Evolutionary conservation across 305 asterid genomes (phyloP).

Genomic region (Solanum chacoense): DNA sequence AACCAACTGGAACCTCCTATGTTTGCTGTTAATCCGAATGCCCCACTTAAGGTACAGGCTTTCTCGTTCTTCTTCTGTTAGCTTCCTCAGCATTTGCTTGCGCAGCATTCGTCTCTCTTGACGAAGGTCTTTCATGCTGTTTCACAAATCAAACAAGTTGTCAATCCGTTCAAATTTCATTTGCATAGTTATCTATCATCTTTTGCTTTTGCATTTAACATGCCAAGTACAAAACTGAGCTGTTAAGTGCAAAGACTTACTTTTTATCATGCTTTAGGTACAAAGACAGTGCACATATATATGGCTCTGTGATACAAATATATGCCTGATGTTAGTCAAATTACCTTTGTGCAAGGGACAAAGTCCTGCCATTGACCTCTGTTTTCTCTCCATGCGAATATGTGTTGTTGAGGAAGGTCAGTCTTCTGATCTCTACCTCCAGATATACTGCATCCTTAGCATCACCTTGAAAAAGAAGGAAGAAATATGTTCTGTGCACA

Average conservation of each 20-base stretch:
- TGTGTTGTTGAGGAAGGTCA: conserved; percentile 55
- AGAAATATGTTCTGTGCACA: conserved; percentile 78
- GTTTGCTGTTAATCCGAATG: conserved; percentile 50
- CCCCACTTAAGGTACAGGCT: conserved; percentile 75
- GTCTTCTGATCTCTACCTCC: conserved; percentile 81
- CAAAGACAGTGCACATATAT: not conserved
- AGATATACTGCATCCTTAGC: conserved; percentile 75
- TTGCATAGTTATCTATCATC: not conserved
- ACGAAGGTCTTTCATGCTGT: conserved; percentile 58
- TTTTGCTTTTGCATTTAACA: not conserved
- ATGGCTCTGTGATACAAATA: not conserved
- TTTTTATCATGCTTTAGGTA: not conserved
- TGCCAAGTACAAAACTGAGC: not conserved
- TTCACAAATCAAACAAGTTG: conserved; percentile 4
- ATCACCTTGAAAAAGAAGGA: conserved; percentile 82
- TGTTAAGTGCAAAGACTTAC: not conserved
- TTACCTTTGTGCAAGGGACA: conserved; percentile 70
- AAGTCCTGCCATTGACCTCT: conserved; percentile 39
- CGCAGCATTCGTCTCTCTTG: conserved; percentile 63
- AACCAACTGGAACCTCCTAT: conserved; percentile 61
- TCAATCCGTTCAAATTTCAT: not conserved
- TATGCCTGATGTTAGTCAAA: not conserved
- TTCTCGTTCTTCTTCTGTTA: conserved; percentile 62
- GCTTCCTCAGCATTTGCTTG: conserved; percentile 65
- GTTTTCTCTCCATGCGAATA: conserved; percentile 54